Conservation (phyloP, 1,284 basidiomycete genomes). For the Xerocomus cyaneibrunnescens region DNA sequence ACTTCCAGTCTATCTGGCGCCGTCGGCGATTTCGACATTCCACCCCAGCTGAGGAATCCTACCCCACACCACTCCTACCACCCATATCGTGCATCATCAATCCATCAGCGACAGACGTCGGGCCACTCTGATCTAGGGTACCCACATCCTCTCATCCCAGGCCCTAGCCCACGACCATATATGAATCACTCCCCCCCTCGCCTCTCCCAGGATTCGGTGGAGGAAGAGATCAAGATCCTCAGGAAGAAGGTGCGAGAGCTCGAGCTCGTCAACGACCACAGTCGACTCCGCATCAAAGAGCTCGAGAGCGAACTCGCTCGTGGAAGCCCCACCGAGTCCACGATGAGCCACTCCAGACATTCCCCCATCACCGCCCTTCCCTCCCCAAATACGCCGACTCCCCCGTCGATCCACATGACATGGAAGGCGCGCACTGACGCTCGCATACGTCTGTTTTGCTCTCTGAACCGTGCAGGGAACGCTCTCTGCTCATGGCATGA, state of each 20-base stretch:
- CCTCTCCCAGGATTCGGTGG: conserved; percentile 25
- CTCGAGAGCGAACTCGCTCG: conserved; percentile 46
- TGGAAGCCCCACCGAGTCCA: conserved; percentile 29
- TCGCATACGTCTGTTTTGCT: conserved; percentile 69
- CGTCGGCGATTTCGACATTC: conserved; percentile 53
- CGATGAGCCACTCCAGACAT: conserved; percentile 22
- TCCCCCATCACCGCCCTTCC: conserved; percentile 13
- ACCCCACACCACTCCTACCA: conserved; percentile 36
- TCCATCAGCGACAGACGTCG: conserved; percentile 33
- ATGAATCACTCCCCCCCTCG: conserved; percentile 28
- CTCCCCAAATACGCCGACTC: conserved; percentile 39
- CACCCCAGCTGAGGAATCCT: conserved; percentile 37
- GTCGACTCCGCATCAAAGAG: conserved; percentile 45
- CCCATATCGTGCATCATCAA: conserved; percentile 25
- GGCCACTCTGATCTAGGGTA: conserved; percentile 26
- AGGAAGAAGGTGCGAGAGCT: conserved; percentile 44
- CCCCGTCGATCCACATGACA: conserved; percentile 45
- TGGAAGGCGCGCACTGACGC: conserved; percentile 72
- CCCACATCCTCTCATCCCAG: conserved; percentile 20
- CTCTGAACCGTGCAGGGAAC: conserved; percentile 79
- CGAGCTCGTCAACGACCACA: conserved; percentile 46
- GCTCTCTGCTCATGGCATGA: conserved; percentile 87
- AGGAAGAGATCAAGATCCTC: conserved; percentile 43
- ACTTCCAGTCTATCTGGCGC: conserved; percentile 63
- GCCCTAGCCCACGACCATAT: conserved; percentile 28